Evolutionary conservation across 768 basidiomycete genomes (phyloP).

Genomic region (Crassisporium funariophilum): DNA sequence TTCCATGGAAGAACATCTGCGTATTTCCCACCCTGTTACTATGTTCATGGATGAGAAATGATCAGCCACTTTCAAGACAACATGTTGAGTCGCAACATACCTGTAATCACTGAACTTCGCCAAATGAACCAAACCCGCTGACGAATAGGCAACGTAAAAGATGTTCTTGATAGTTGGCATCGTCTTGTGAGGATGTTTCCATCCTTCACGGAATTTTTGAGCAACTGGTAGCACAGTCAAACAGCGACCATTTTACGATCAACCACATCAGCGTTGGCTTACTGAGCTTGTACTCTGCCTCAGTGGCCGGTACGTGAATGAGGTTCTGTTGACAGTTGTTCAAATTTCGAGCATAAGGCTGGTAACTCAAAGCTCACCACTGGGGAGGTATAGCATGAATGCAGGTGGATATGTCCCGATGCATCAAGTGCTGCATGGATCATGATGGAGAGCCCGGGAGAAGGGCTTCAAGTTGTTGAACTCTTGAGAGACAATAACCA

Average conservation of each 20-base stretch:
- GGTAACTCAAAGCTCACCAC: conserved; percentile 14
- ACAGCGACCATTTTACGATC: neutral
- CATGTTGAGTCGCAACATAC: conserved; percentile 6
- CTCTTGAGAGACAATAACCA: no score
- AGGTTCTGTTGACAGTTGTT: conserved; percentile 20
- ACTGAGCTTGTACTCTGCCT: conserved; percentile 25
- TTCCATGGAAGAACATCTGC: conserved; percentile 32
- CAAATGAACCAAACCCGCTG: conserved; percentile 23
- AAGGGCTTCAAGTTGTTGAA: no score
- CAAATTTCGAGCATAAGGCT: neutral
- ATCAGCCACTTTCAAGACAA: neutral
- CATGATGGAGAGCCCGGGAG: conserved; percentile 17
- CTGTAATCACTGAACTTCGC: conserved; percentile 32
- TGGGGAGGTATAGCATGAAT: conserved; percentile 20
- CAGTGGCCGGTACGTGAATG: conserved; percentile 21
- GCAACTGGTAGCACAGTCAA: conserved; percentile 18
- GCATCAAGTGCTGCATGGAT: conserved; percentile 28
- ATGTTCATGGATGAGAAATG: neutral
- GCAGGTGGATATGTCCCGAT: conserved; percentile 26
- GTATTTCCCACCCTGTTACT: conserved; percentile 33
- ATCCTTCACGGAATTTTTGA: conserved; percentile 24
- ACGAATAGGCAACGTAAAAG: conserved; percentile 30
- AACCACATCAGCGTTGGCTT: neutral
- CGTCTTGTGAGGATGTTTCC: conserved; percentile 27
- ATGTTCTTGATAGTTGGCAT: conserved; percentile 24